Base-by-base conservation (phyloP, 2,329 filamentous ascomycete genomes). In the Penicillium sp. region DNA sequence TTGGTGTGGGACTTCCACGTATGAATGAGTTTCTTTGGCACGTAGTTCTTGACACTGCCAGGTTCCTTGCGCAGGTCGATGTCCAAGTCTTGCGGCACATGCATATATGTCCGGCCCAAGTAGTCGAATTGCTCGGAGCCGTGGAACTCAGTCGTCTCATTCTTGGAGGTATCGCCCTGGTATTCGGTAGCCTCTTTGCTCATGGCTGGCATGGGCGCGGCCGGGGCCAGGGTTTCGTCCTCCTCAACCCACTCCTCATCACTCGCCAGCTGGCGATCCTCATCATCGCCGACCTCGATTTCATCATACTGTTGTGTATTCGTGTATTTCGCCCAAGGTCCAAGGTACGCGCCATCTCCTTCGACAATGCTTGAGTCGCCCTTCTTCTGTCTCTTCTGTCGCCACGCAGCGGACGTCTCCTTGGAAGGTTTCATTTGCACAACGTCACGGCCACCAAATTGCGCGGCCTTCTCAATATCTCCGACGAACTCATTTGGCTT, bases 71-170 rank as follows among this genome's bases (percentile, higher is more conserved):
- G 83, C 63, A 99, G 79, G 69, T 95, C 89, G 69, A 96, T 79
- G 67, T 90, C 89, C 74, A 96, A 76, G 70, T 96, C 92, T 70
- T 90, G 91, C 3, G 94, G 94, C 42, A 97, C 81, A 74, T 99
- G 94, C 93, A 99, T 96, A 71, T 96, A 99, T 31, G 93, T 95
- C 60, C 94, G 82, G 44, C 94, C 94, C 70, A 95, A 89, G 76
- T 99, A 99, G 71, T 99, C 94, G 77, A 86, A 87, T 74, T 94
- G 79, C 67, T 89, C 80, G 38, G 82, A 81, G 57, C 92, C 94
- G 66, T 96, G 88, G 74, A 97, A 99, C 42, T 85, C 86, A 41
- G 87, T 91, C 47, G 87, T 94, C 76, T 99, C 94, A 24, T 83
- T 83, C 53, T 83, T 81, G 7, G 89, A 80, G 8, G 85, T 77